A percentile compares a stretch with the other conserved stretches of the same genome.
Conservation (phyloP, 1,284 basidiomycete genomes). For the Trichosporon coremiiforme region DNA sequence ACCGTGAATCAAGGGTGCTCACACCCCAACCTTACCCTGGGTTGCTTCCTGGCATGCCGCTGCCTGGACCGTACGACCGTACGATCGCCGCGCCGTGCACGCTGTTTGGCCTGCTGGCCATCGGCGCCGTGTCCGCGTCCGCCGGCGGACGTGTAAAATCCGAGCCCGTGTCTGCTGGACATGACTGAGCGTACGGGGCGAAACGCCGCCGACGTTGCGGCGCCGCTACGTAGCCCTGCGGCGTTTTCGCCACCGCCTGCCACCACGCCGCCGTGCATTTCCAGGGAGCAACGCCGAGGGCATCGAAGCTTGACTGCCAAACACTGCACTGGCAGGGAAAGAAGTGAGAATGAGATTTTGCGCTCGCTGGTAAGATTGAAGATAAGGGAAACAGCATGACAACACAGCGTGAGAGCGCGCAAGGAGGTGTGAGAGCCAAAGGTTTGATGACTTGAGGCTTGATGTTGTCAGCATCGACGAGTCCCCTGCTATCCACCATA, state of each 20-base stretch:
- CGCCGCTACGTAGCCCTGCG: neutral
- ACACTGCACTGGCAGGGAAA: neutral
- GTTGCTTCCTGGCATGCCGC: neutral
- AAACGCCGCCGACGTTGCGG: constrained; percentile 5
- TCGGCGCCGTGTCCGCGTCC: neutral
- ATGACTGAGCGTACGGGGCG: neutral
- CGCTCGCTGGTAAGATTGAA: neutral
- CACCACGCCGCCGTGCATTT: neutral
- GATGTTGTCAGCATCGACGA: neutral
- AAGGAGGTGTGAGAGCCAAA: neutral
- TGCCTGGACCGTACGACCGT: neutral
- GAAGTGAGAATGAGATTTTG: neutral
- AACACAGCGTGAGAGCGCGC: neutral
- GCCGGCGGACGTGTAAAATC: neutral
- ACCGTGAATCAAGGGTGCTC: constrained; percentile 5
- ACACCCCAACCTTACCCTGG: neutral
- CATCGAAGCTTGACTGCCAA: neutral
- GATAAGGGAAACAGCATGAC: neutral
- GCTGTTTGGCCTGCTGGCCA: neutral
- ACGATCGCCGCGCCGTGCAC: neutral
- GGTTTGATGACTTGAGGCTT: neutral
- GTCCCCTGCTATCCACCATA: neutral
- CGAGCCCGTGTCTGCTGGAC: neutral
- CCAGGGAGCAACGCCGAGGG: neutral
- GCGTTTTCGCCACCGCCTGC: neutral